Evolutionary conservation across 345 rosid species (phyloP), one percentile per base, ranked within the genome.

Genomic region (Mallotus nudiflorus): DNA sequence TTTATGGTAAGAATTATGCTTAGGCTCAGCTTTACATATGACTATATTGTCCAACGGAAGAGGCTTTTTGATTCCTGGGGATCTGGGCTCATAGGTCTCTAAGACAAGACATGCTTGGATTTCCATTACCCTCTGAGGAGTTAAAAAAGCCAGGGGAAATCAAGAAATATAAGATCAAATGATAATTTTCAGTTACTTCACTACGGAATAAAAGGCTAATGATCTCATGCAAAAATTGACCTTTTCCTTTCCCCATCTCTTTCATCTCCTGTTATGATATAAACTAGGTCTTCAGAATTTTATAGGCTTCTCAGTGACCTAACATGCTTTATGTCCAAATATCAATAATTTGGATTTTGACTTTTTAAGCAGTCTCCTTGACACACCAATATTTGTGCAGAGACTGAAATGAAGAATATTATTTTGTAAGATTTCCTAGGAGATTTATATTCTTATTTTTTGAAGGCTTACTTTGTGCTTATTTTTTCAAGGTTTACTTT

Each of bases 391-490:
- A 40, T n/a, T 68, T 60, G 12, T 28, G 51, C 16, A 15, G 57
- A 46, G 58, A 29, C 6, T 50, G 56, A 37, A 49, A 52, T 20
- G 9, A 28, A 39, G 27, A 62, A 40, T 1, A 4, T 4, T 12
- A 33, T 35, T 15, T 66, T 10, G 0, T 16, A 9, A 52, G 50
- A 24, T 55, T 39, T 40, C 14, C 40, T 0, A 22, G 8, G 25
- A 57, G 29, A 8, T 37, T 44, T 54, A 15, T 20, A 11, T 25
- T 45, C 25, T 22, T 64, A 55, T 62, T 42, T 12, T n/a, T 16
- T 66, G 12, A 70, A 86, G 89, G 89, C 83, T 69, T 86, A 86
- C 66, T 86, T 86, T 69, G 87, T n/a, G n/a, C n/a, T 33, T 33
- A 2, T 6, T 42, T 12, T n/a, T 14, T 66, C 16, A 70, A 86